Evolutionary conservation across 2,329 filamentous ascomycete species (phyloP).

Genomic region (Nothophaeocryptopus gaeumannii): DNA sequence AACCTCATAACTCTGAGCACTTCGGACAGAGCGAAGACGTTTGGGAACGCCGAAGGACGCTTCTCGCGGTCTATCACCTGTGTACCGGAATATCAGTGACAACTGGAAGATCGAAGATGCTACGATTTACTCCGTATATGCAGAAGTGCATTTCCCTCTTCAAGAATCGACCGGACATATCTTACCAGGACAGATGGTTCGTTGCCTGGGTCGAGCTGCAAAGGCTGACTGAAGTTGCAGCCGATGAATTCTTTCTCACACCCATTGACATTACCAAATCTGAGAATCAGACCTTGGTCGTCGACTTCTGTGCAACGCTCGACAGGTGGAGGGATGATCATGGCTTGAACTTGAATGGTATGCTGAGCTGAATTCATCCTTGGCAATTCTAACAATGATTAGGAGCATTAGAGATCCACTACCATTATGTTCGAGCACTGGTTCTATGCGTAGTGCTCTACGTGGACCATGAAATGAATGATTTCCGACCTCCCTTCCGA

Average conservation of each 20-base stretch:
- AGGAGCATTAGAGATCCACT: constrained; percentile 8
- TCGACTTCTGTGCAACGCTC: constrained; percentile 2
- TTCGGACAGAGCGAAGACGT: background rate
- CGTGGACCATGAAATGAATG: constrained; percentile 9
- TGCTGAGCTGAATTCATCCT: background rate
- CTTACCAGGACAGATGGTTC: constrained; percentile 6
- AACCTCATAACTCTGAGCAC: background rate
- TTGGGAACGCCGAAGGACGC: constrained; percentile 7
- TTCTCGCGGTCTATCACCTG: constrained; percentile 5
- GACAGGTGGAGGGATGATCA: constrained; percentile 7
- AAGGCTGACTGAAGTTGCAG: constrained; percentile 3
- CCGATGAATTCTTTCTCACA: constrained; percentile 5
- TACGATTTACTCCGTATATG: constrained; percentile 7
- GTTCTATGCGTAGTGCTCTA: constrained; percentile 8
- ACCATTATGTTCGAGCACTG: constrained; percentile 6
- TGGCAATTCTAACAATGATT: background rate
- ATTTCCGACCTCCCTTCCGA: constrained; percentile 10
- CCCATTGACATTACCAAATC: constrained; percentile 1
- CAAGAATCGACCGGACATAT: background rate
- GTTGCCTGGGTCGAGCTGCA: constrained; percentile 8
- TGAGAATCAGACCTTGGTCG: constrained; percentile 1
- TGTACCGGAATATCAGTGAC: constrained; percentile 6
- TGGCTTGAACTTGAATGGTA: constrained; percentile 4
- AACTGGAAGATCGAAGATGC: constrained; percentile 9
- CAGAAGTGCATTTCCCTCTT: constrained; percentile 7